These are phyloP conservation scores for Murraya koenigii DNA, from an alignment of 345 rosid species.

Conservation along the genomic window DNA sequence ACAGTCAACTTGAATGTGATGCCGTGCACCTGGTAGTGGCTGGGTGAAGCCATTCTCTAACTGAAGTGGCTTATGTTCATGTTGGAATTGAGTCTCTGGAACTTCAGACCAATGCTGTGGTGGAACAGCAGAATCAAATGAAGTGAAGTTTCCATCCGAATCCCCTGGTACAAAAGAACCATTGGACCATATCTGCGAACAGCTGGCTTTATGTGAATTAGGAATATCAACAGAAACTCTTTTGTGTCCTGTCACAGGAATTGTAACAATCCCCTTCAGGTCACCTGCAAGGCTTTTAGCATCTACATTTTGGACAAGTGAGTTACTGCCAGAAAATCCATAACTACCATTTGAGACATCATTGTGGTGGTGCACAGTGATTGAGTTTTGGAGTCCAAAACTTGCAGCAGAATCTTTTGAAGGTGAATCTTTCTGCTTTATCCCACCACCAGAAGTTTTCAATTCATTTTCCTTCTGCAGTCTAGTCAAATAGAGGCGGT, in stretches of 20 bases:
- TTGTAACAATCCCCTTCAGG: slow-evolving; percentile 35
- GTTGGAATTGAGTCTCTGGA: slow-evolving; percentile 46
- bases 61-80: slow-evolving; percentile 34
- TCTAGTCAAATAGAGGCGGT: slow-evolving; percentile 87
- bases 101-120: slow-evolving; percentile 49
- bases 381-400: slow-evolving; percentile 40
- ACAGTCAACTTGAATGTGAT: slow-evolving; percentile 23
- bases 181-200: slow-evolving; percentile 41
- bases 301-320: slow-evolving; percentile 35
- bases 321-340: slow-evolving; percentile 36
- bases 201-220: slow-evolving; percentile 30
- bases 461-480: slow-evolving; percentile 67
- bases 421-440: slow-evolving; percentile 56
- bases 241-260: slow-evolving; percentile 40
- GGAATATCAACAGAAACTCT: slow-evolving; percentile 35
- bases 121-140: slow-evolving; percentile 39
- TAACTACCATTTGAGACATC: slow-evolving; percentile 38
- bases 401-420: slow-evolving; percentile 39
- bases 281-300: slow-evolving; percentile 43
- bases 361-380: slow-evolving; percentile 29
- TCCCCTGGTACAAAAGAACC: slow-evolving; percentile 30
- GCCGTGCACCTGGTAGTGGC: slow-evolving; percentile 32
- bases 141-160: slow-evolving; percentile 32
- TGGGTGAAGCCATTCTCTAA: slow-evolving; percentile 45
- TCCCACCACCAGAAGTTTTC: slow-evolving; percentile 43